Evolutionary conservation across 495 filamentous ascomycete species (phyloP), one percentile per base, ranked within the genome.

Genomic region (Saxophila tyrrhenica): DNA sequence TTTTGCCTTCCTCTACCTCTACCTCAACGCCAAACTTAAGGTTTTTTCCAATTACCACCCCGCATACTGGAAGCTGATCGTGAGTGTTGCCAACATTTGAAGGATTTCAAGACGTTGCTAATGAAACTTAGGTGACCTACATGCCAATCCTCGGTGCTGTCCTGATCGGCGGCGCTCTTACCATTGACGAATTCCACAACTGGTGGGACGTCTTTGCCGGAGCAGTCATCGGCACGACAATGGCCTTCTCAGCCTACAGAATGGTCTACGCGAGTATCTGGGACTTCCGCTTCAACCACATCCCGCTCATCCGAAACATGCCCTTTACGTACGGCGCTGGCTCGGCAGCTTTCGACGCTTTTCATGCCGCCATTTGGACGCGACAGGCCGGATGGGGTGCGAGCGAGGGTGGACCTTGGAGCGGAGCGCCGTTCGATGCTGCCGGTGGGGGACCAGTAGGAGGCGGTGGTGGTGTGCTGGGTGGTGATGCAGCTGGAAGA

Each of bases 31-130:
- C 25, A 79, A 78, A 62, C 61, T 80, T 19, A 78, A 78, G 55
- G 66, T 76, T 43, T 78, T 72, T 57, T 64, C 70, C n/a, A 76
- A 80, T 55, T 74, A 78, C 57, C 79, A 81, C 54, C 75, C 80
- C 0, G 72, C 75, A 17, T 75, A 81, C 73, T 84, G 80, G 80
- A 83, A 82, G 67, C 61, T 81, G 0, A 67, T 78, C 29, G 71
- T 67, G n/a, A n/a, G n/a, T n/a, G n/a, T n/a, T n/a, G n/a, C n/a
- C n/a, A n/a, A n/a, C n/a, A n/a, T n/a, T n/a, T n/a, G n/a, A n/a
- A n/a, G n/a, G n/a, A n/a, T n/a, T n/a, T n/a, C n/a, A n/a, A n/a
- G n/a, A n/a, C n/a, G n/a, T n/a, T n/a, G n/a, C n/a, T n/a, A n/a
- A n/a, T n/a, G n/a, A n/a, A n/a, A n/a, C n/a, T n/a, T n/a, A n/a